Evolutionary conservation across 208 protist genomes (phyloP), one percentile per base, ranked within the genome.

Genomic region (Trypanosoma vivax): DNA sequence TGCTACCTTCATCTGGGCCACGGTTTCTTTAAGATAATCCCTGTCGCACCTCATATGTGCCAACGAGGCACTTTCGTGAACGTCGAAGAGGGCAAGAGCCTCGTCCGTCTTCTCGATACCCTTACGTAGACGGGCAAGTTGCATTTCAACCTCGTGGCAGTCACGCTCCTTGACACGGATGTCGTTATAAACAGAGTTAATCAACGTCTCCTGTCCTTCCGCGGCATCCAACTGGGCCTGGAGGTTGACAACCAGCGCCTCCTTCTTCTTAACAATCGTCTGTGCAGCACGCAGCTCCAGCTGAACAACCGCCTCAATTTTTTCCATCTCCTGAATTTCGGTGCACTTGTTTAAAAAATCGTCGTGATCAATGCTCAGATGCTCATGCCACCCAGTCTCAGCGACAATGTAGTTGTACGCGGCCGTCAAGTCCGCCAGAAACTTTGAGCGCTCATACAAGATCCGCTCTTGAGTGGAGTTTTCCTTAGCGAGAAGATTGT

Each of bases 11-110:
- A 85, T 74, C 50, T 93, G 67, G 23, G 63, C 46, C 5, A 90
- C 78, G 2, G 80, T 72, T 19, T 86, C 76, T 10, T 68, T 56
- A 35, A 95, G 73, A 55, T 76, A 92, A 34, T 81, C 68, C 47
- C 70, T 76, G 64, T 95, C 85, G 41, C 46, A 76, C 72, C 88
- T 70, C 71, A 95, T 80, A 52, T 60, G 74, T 13, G 52, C 52
- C 11, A 88, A 43, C 27, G 73, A 85, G 29, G 42, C 52, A 41
- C 60, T 65, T 31, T 64, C 64, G 10, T 73, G 72, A 13, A 31
- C 31, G 23, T 75, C 61, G 28, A 69, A 41, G 24, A 86, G 60
- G 11, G 76, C 63, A 0, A 88, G 67, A 24, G 60, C 73, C 25
- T 60, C 42, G 24, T 83, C 78, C 10, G 75, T 67, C 49, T 50